Evolutionary conservation across 306 rosid species (phyloP).

Genomic region (Cucurbita ficifolia): DNA sequence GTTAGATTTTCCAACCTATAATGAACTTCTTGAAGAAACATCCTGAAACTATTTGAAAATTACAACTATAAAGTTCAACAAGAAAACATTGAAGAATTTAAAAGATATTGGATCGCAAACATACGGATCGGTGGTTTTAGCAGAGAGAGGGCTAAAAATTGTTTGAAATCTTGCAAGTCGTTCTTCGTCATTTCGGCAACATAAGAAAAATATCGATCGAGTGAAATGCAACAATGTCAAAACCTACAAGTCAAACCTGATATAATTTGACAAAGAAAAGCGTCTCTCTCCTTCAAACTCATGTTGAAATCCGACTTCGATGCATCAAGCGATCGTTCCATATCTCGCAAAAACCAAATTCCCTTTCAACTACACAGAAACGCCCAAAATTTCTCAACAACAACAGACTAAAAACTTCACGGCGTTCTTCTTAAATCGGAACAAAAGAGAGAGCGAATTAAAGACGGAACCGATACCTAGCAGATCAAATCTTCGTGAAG

Average conservation of each 20-base stretch:
- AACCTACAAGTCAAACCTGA: conserved; percentile 29
- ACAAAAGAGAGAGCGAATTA: background rate
- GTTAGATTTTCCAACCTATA: conserved; percentile 11
- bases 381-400: background rate
- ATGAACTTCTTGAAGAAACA: conserved; percentile 10
- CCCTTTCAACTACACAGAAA: conserved; percentile 33
- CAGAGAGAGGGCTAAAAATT: conserved; percentile 24
- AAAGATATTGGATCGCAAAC: conserved; percentile 23
- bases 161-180: conserved; percentile 57
- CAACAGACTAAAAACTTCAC: background rate
- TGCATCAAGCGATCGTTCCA: conserved; percentile 24
- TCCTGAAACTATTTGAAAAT: conserved; percentile 23
- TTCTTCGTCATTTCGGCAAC: conserved; percentile 30
- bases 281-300: conserved; percentile 43
- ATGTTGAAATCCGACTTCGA: conserved; percentile 30
- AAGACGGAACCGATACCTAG: conserved; percentile 24
- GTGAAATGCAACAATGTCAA: background rate
- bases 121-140: conserved; percentile 18
- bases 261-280: conserved; percentile 19
- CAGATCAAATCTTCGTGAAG: conserved; percentile 24
- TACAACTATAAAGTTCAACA: conserved; percentile 9
- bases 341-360: conserved; percentile 27
- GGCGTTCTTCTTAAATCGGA: conserved; percentile 25
- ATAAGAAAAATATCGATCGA: background rate
- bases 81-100: conserved; percentile 1